phyloP scores from a whole-genome alignment of 495 filamentous ascomycete genomes.

The Cenococcum geophilum region DNA sequence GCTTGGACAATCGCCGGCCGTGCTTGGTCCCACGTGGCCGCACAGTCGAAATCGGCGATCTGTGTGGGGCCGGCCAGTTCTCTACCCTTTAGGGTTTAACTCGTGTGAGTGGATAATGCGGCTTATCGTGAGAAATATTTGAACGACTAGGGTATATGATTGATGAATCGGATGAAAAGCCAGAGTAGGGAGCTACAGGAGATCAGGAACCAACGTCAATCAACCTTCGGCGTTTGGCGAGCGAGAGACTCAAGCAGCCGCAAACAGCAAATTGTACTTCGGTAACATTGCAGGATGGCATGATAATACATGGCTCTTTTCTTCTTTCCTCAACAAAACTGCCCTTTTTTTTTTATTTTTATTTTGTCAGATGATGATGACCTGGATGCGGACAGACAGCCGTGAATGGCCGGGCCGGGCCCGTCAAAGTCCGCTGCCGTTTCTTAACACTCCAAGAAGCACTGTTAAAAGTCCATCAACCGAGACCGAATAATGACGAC shows the following conservation, averaged over 20 bases:
- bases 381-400: background rate
- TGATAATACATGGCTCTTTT: background rate
- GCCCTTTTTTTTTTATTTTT: background rate
- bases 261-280: background rate
- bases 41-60: constrained; percentile 19
- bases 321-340: background rate
- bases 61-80: background rate
- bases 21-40: constrained; percentile 25
- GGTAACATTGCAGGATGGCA: background rate
- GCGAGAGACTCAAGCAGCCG: no score
- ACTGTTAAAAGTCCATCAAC: background rate
- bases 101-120: background rate
- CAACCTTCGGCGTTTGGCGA: background rate
- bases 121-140: background rate
- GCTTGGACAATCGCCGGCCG: constrained; percentile 1
- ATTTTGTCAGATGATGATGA: background rate
- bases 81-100: background rate
- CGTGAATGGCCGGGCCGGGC: background rate
- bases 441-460: background rate
- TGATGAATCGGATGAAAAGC: background rate
- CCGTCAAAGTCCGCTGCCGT: background rate
- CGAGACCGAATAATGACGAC: background rate
- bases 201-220: background rate
- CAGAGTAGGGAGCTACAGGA: background rate
- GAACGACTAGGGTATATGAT: background rate